Conservation (phyloP, 2,329 filamentous ascomycete genomes). For the Hypoxylon sp. region DNA sequence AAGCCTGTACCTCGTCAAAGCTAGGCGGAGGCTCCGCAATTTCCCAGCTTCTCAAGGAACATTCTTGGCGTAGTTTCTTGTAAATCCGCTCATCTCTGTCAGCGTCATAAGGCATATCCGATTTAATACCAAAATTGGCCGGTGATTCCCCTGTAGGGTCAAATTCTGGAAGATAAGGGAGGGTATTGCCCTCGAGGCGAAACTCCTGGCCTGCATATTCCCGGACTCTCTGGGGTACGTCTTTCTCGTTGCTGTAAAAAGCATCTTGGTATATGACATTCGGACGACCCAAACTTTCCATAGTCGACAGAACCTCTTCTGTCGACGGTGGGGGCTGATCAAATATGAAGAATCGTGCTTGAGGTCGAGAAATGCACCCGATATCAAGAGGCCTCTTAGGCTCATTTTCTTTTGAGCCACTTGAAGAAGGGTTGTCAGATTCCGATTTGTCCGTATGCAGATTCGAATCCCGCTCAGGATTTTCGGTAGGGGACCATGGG, state of each 20-base stretch:
- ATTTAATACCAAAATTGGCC: conserved; percentile 69
- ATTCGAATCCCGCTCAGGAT: conserved; percentile 16
- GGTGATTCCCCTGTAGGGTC: conserved; percentile 72
- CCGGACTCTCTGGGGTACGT: conserved; percentile 81
- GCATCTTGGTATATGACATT: conserved; percentile 86
- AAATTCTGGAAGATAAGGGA: conserved; percentile 87
- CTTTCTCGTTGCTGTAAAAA: conserved; percentile 85
- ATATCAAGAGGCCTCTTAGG: conserved; percentile 41
- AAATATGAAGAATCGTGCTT: conserved; percentile 53
- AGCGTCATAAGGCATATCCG: conserved; percentile 64
- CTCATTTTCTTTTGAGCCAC: conserved; percentile 32
- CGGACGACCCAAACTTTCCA: conserved; percentile 71
- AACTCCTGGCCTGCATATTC: conserved; percentile 94
- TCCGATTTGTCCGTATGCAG: conserved; percentile 38
- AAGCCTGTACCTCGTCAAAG: conserved; percentile 76
- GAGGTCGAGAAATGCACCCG: conserved; percentile 48
- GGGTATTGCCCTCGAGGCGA: conserved; percentile 78
- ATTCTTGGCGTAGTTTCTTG: conserved; percentile 68
- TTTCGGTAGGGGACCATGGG: conserved; percentile 28
- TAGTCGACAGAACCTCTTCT: conserved; percentile 67
- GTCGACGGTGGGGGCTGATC: conserved; percentile 54
- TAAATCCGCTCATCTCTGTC: conserved; percentile 66
- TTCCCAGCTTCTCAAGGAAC: conserved; percentile 81
- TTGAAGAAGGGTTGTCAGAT: conserved; percentile 41
- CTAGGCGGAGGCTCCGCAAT: conserved; percentile 79